phyloP scores from a whole-genome alignment of 805 yeast genomes.

The Hemisphaericaspora nanyangensis region DNA sequence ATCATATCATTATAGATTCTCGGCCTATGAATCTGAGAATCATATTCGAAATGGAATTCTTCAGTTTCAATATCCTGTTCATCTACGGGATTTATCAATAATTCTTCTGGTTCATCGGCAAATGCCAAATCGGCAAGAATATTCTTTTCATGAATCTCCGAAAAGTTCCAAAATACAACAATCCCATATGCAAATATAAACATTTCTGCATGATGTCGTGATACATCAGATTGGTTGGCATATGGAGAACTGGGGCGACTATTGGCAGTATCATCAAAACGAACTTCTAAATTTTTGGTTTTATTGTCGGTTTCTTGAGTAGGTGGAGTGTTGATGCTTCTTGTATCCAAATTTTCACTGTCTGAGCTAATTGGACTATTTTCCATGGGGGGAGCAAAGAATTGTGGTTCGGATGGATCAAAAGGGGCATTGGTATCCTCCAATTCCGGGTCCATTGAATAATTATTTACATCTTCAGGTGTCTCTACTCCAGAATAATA shows the following conservation, averaged over 20 bases:
- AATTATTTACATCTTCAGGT: constrained; percentile 50
- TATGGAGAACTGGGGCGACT: constrained; percentile 1
- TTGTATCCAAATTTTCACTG: background rate
- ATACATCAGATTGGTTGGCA: constrained; percentile 31
- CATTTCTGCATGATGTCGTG: constrained; percentile 75
- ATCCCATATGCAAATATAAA: constrained; percentile 91
- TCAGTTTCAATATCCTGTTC: constrained; percentile 94
- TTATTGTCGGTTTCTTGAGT: background rate
- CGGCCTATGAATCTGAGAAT: constrained; percentile 56
- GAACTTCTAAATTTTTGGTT: background rate
- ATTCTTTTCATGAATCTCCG: constrained; percentile 89
- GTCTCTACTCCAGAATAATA: constrained; percentile 80
- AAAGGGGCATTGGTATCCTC: constrained; percentile 51
- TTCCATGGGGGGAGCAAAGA: constrained; percentile 53
- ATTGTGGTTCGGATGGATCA: constrained; percentile 92
- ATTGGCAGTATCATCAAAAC: background rate
- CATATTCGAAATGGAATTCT: constrained; percentile 75
- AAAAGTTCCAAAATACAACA: constrained; percentile 96
- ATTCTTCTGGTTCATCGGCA: constrained; percentile 40
- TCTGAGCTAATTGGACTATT: constrained; percentile 14
- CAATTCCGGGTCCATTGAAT: constrained; percentile 42
- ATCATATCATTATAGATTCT: constrained; percentile 92
- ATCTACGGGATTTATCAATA: constrained; percentile 69
- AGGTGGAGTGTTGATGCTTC: background rate
- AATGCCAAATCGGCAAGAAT: constrained; percentile 87